Evolutionary conservation across 306 rosid species (phyloP), one percentile per base, ranked within the genome.

Genomic region (Cicer judaicum): DNA sequence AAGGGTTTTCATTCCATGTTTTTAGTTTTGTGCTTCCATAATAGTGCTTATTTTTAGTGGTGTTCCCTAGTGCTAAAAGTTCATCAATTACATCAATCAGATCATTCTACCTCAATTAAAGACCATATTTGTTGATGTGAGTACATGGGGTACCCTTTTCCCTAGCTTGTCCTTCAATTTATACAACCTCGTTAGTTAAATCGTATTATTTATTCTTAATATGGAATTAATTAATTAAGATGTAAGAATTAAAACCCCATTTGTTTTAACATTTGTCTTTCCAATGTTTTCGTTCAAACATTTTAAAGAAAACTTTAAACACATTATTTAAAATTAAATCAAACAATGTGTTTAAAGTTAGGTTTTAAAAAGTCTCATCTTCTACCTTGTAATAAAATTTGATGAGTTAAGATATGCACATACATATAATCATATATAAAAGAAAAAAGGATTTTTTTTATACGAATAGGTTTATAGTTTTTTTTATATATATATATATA

Each of bases 51-150:
- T 16, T 57, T 57, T 72, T 82, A 66, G 21, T 78, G 73, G 42
- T 81, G 86, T 76, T 86, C 76, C 56, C 50, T 57, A 78, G 38
- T 68, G 72, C 21, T 16, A 77, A 74, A 71, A 50, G 50, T 68
- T 54, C 72, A 70, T 49, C 80, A 46, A 80, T 85, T 85, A 73
- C 83, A 78, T 92, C 96, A 92, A 86, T 92, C 91, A 86, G 79
- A 79, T 90, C 86, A 18, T 86, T 88, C 87, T 79, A 84, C 61
- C 90, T 69, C 61, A 72, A 71, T 49, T 60, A 74, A 84, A 49
- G 91, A 88, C 90, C 84, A 48, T 40, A 38, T 78, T 78, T 62
- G 61, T 59, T 82, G 53, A 68, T 81, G 69, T 48, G 76, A 76
- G 76, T 78, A 41, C 13, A 82, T 76, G 79, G 86, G 86, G 73